These are phyloP conservation scores for Oxyria digyna DNA, from an alignment of 148 eudicot species.

Conservation along the genomic window DNA sequence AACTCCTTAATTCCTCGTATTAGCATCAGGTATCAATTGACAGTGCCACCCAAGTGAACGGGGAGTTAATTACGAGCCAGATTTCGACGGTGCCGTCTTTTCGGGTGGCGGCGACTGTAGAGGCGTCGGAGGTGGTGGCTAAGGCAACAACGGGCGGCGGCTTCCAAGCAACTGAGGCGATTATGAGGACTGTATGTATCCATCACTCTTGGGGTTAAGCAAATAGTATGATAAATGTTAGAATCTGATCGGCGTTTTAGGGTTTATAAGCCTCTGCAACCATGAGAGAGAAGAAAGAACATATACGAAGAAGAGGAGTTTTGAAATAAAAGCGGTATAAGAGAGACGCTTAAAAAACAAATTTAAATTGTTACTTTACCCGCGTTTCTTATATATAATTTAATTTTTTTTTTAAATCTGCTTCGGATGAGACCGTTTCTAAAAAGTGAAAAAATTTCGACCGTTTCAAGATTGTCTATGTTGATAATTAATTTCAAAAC, in stretches of 20 bases:
- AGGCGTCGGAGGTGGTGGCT: conserved; percentile 74
- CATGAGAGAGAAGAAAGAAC: not conserved
- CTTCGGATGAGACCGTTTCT: no score
- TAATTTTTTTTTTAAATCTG: no score
- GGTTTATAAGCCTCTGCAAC: not conserved
- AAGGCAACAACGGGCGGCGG: conserved; percentile 63
- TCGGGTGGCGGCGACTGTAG: conserved; percentile 89
- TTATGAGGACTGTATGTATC: conserved; percentile 15
- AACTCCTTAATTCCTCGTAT: no score
- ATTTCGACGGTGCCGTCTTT: conserved; percentile 87
- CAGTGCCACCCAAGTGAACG: conserved; percentile 96
- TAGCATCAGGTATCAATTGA: conserved; percentile 79
- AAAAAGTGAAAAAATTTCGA: no score
- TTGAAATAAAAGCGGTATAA: no score
- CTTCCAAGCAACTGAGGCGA: conserved; percentile 45
- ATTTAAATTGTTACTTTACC: no score
- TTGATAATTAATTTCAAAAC: no score
- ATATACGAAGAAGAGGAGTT: not conserved
- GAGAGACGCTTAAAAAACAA: no score
- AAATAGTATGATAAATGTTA: not conserved
- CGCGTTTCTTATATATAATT: no score
- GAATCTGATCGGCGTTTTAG: not conserved
- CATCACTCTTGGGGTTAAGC: not conserved
- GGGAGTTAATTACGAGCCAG: conserved; percentile 98
- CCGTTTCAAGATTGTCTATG: no score